phyloP scores from a whole-genome alignment of 2,329 filamentous ascomycete genomes.

The Trichoderma sp. region DNA sequence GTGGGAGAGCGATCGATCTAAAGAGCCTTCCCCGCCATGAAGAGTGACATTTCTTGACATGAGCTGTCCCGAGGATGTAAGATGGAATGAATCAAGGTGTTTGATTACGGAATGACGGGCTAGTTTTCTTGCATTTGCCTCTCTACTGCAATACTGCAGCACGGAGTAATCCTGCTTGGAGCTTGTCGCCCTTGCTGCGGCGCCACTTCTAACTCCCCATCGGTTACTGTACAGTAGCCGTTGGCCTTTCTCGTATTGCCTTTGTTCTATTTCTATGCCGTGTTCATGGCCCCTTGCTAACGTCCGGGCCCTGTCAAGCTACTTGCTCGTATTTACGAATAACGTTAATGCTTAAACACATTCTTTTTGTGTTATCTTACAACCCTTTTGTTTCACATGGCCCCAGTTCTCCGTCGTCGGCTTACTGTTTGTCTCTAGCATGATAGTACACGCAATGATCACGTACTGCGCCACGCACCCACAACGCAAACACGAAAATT shows the following conservation, averaged over 20 bases:
- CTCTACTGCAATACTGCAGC: not conserved
- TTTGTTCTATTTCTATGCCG: not conserved
- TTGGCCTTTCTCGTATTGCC: not conserved
- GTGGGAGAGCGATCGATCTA: not conserved
- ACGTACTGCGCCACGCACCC: constrained; percentile 8
- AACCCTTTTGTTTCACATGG: not conserved
- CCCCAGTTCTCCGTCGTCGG: not conserved
- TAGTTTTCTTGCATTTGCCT: not conserved
- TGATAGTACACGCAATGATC: not conserved
- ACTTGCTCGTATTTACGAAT: not conserved
- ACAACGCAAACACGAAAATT: constrained; percentile 1
- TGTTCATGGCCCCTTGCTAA: not conserved
- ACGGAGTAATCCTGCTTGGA: not conserved
- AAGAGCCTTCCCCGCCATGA: not conserved
- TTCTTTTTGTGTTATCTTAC: not conserved
- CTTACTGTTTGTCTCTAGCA: not conserved
- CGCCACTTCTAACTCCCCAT: not conserved
- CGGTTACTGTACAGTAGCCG: not conserved
- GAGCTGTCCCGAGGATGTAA: not conserved
- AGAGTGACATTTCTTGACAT: not conserved
- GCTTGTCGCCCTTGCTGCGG: not conserved
- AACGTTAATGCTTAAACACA: not conserved
- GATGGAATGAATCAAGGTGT: not conserved
- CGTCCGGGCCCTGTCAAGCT: not conserved
- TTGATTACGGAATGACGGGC: not conserved